Evolutionary conservation across 2,329 filamentous ascomycete genomes (phyloP).

Genomic region (Cordyceps fumosorosea): DNA sequence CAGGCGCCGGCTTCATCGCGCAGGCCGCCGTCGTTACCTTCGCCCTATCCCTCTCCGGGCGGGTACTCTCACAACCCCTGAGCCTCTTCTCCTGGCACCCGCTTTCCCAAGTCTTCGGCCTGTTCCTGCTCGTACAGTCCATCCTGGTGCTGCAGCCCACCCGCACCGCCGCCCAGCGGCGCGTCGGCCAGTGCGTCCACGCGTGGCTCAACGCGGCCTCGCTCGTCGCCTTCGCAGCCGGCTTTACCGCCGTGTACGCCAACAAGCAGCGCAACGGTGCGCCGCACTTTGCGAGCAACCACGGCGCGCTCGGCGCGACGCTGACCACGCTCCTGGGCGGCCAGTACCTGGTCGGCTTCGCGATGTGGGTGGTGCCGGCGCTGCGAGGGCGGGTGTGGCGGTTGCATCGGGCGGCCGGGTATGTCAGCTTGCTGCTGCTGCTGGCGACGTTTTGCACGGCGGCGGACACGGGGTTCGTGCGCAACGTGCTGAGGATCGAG

Average conservation of each 20-base stretch:
- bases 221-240: conserved; percentile 54
- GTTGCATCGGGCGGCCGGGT: conserved; percentile 76
- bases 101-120: conserved; percentile 58
- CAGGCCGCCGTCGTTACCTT: conserved; percentile 75
- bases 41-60: conserved; percentile 68
- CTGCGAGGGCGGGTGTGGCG: conserved; percentile 84
- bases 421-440: conserved; percentile 62
- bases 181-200: conserved; percentile 54
- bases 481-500: conserved; percentile 61
- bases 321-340: conserved; percentile 45
- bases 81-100: conserved; percentile 88
- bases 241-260: conserved; percentile 66
- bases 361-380: conserved; percentile 68
- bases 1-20: conserved; percentile 75
- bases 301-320: conserved; percentile 75
- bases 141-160: conserved; percentile 86
- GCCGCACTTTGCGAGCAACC: conserved; percentile 70
- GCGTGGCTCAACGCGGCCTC: conserved; percentile 62
- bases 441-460: conserved; percentile 69
- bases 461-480: conserved; percentile 68
- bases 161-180: conserved; percentile 67
- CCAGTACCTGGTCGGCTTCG: conserved; percentile 74
- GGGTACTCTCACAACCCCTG: conserved; percentile 61
- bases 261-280: conserved; percentile 70
- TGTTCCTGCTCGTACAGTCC: conserved; percentile 72